Conservation (phyloP, 1,139 yeast species). For the Debaryomyces singareniensis region DNA sequence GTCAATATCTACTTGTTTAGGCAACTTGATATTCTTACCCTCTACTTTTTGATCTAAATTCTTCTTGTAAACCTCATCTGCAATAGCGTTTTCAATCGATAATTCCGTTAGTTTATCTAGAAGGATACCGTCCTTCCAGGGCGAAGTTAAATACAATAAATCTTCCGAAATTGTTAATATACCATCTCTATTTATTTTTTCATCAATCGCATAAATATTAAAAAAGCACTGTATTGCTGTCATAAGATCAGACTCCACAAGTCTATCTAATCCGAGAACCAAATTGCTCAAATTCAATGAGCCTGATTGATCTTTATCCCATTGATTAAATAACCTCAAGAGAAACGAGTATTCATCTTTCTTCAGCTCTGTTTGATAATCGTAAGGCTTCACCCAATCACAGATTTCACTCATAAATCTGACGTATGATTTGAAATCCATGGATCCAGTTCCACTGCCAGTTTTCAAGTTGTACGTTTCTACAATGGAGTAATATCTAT, state of each 20-base stretch:
- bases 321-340: slow-evolving; percentile 55
- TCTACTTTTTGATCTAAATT: slow-evolving; percentile 14
- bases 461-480: slow-evolving; percentile 60
- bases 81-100: slow-evolving; percentile 59
- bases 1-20: slow-evolving; percentile 56
- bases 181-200: slow-evolving; percentile 66
- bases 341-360: slow-evolving; percentile 43
- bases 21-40: slow-evolving; percentile 37
- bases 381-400: slow-evolving; percentile 53
- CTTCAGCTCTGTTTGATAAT: slow-evolving; percentile 18
- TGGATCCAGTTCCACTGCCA: slow-evolving; percentile 62
- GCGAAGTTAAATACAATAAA: slow-evolving; percentile 69
- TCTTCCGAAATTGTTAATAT: slow-evolving; percentile 86
- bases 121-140: slow-evolving; percentile 67
- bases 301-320: slow-evolving; percentile 56
- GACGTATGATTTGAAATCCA: slow-evolving; percentile 69
- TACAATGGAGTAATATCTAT: slow-evolving; percentile 73
- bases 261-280: slow-evolving; percentile 62
- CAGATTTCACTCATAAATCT: slow-evolving; percentile 74
- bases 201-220: slow-evolving; percentile 63
- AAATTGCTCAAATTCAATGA: slow-evolving; percentile 65
- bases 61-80: slow-evolving; percentile 46
- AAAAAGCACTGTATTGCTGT: slow-evolving; percentile 74
- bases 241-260: slow-evolving; percentile 73
- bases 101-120: slow-evolving; percentile 56